Evolutionary conservation across 2,329 filamentous ascomycete species (phyloP).

Genomic region (Nemania serpens): DNA sequence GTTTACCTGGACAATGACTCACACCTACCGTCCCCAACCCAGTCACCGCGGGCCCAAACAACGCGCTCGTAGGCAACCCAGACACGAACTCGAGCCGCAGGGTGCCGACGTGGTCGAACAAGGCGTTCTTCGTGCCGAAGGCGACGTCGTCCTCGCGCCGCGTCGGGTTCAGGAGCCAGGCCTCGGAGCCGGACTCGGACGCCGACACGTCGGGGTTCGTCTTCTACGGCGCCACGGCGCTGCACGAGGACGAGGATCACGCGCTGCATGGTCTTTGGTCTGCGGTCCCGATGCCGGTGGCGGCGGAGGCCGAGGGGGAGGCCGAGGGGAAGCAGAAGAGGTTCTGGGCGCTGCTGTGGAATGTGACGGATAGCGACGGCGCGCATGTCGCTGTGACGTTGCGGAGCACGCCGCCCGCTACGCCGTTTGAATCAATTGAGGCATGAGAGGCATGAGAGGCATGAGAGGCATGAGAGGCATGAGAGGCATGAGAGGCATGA

Average conservation of each 20-base stretch:
- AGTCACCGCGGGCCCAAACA: slow-evolving; percentile 26
- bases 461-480: too few species aligned
- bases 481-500: too few species aligned
- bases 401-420: slow-evolving; percentile 27
- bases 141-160: slow-evolving; percentile 25
- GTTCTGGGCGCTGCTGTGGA: slow-evolving; percentile 36
- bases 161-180: slow-evolving; percentile 30
- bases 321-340: slow-evolving; percentile 13
- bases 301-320: too few species aligned
- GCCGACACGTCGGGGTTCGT: slow-evolving; percentile 32
- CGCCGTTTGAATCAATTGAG: not conserved
- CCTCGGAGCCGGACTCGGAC: slow-evolving; percentile 7
- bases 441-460: not conserved
- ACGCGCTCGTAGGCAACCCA: slow-evolving; percentile 30
- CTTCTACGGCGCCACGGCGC: slow-evolving; percentile 35
- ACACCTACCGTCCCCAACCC: not conserved
- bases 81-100: slow-evolving; percentile 22
- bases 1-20: not conserved
- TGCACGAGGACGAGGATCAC: slow-evolving; percentile 23
- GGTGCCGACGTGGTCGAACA: slow-evolving; percentile 33
- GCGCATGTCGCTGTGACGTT: slow-evolving; percentile 30
- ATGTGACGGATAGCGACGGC: slow-evolving; percentile 22
- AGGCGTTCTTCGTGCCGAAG: slow-evolving; percentile 34
- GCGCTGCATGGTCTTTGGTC: slow-evolving; percentile 34
- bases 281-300: slow-evolving; percentile 24